phyloP scores from a whole-genome alignment of 1,284 basidiomycete genomes.

The Nidula niveotomentosa region DNA sequence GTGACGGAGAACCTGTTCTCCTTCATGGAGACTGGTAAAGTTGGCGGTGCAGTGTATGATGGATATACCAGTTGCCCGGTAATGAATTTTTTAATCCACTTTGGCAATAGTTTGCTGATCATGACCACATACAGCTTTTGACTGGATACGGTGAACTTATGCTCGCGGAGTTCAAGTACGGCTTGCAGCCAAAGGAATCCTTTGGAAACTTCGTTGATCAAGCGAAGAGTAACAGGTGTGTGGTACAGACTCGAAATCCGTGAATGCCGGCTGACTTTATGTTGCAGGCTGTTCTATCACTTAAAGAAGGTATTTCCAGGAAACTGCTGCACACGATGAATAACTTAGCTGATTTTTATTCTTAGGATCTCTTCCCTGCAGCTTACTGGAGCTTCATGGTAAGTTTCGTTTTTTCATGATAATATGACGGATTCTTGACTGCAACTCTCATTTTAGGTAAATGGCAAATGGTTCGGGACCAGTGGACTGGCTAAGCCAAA shows the following conservation, averaged over 20 bases:
- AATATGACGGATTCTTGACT: not conserved
- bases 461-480: conserved; percentile 70
- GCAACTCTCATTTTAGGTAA: conserved; percentile 36
- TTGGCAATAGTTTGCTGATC: too few species aligned
- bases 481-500: conserved; percentile 50
- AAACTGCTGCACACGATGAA: not conserved
- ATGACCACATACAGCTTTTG: conserved; percentile 50
- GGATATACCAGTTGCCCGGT: conserved; percentile 88
- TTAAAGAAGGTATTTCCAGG: conserved; percentile 72
- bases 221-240: conserved; percentile 58
- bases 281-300: conserved; percentile 77
- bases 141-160: conserved; percentile 87
- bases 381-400: conserved; percentile 89
- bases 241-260: not conserved
- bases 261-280: too few species aligned
- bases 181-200: conserved; percentile 82
- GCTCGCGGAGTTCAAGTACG: conserved; percentile 92
- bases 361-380: conserved; percentile 82
- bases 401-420: conserved; percentile 11
- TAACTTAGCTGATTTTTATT: conserved; percentile 6
- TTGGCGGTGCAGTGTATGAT: conserved; percentile 71
- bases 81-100: not conserved
- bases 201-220: conserved; percentile 76
- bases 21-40: conserved; percentile 69
- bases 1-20: conserved; percentile 87